Conservation (phyloP, 768 basidiomycete species). For the Boletus vinaceobasis region DNA sequence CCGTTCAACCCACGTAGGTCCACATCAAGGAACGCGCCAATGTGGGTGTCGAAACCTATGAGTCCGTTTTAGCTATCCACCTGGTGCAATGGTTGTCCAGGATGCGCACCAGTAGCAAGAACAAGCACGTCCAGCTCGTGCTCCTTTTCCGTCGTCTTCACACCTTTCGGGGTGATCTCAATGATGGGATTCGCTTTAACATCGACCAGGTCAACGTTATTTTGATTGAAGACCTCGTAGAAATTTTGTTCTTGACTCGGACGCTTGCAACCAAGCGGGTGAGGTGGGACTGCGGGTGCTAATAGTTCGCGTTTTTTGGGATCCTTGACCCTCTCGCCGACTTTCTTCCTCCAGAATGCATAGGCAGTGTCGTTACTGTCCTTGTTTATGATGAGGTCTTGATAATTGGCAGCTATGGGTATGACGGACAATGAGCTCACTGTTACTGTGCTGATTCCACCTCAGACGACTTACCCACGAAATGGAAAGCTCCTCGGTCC, state of each 20-base stretch:
- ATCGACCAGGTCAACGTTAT: conserved; percentile 12
- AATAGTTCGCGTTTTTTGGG: neutral
- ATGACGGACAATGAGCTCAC: neutral
- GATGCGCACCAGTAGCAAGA: conserved; percentile 1
- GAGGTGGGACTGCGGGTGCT: neutral
- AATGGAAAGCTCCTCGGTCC: conserved; percentile 7
- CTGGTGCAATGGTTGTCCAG: neutral
- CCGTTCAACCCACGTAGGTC: conserved; percentile 10
- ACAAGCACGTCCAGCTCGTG: conserved; percentile 10
- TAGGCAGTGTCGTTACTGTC: neutral
- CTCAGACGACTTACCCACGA: conserved; percentile 2
- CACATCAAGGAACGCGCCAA: conserved; percentile 3
- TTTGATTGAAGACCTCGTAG: neutral
- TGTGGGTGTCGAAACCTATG: neutral
- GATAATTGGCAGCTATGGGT: conserved; percentile 6
- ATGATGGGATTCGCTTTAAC: conserved; percentile 5
- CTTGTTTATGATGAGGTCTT: neutral
- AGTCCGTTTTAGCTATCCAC: neutral
- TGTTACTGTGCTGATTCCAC: neutral
- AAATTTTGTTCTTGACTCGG: neutral
- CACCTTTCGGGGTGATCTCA: conserved; percentile 5
- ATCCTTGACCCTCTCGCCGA: neutral
- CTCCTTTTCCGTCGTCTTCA: conserved; percentile 9
- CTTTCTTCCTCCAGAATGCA: conserved; percentile 12
- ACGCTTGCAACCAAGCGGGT: neutral